Conservation (phyloP, 2,329 filamentous ascomycete genomes). For the Trichoderma semiorbis region DNA sequence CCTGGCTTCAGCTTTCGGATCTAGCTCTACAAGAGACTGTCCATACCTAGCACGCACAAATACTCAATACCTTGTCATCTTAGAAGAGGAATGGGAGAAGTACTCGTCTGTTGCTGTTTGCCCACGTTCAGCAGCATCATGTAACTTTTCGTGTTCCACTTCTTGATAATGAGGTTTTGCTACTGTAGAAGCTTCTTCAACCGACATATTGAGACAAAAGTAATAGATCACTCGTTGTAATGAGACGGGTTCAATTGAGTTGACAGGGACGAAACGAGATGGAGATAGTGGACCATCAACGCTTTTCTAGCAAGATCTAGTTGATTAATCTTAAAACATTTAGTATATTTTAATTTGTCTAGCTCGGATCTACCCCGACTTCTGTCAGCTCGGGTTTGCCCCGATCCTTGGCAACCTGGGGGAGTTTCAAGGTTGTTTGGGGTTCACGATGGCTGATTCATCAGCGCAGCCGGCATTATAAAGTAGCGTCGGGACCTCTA, state of each 20-base stretch:
- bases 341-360: neutral
- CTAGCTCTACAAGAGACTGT: neutral
- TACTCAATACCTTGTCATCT: neutral
- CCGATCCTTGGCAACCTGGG: neutral
- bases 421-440: neutral
- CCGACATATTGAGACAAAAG: neutral
- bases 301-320: neutral
- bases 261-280: neutral
- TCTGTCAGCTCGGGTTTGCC: neutral
- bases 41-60: neutral
- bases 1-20: neutral
- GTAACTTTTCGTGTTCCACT: neutral
- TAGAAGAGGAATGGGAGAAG: neutral
- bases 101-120: neutral
- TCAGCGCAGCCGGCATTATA: neutral
- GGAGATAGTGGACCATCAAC: neutral
- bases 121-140: neutral
- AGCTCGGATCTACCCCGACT: neutral
- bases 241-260: neutral
- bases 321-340: neutral
- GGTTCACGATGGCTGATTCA: neutral
- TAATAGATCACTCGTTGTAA: neutral
- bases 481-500: neutral
- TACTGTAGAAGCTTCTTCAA: neutral
- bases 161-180: neutral